phyloP scores from a whole-genome alignment of 495 filamentous ascomycete species.

The Daldinia decipiens region DNA sequence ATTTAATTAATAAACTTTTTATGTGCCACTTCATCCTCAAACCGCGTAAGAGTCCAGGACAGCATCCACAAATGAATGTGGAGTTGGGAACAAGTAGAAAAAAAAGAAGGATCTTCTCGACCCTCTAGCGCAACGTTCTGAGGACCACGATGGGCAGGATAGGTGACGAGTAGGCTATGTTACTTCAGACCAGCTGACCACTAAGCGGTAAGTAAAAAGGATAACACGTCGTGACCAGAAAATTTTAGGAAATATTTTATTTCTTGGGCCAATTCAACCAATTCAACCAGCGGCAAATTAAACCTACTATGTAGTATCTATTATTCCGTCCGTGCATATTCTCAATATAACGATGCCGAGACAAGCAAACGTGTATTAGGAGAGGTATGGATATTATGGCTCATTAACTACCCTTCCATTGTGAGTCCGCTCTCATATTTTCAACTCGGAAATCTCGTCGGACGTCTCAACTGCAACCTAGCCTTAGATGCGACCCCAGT shows the following conservation, averaged over 20 bases:
- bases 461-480: too few relatives aligned
- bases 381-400: too few relatives aligned
- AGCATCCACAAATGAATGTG: constrained; percentile 6
- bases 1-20: not conserved
- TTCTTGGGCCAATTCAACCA: not conserved
- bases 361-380: not conserved
- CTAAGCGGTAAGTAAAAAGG: constrained; percentile 2
- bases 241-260: not conserved
- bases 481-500: too few relatives aligned
- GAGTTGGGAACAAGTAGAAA: not conserved
- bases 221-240: constrained; percentile 2
- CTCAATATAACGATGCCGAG: constrained; percentile 4
- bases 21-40: not conserved
- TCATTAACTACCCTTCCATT: too few relatives aligned
- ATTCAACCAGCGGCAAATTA: not conserved
- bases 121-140: not conserved
- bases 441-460: too few relatives aligned
- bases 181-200: constrained; percentile 9
- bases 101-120: constrained; percentile 1
- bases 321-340: constrained; percentile 1
- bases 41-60: not conserved
- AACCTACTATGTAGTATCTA: not conserved
- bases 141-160: not conserved
- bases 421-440: too few relatives aligned
- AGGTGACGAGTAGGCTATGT: not conserved